phyloP scores from a whole-genome alignment of 2,329 filamentous ascomycete species.

The Aspergillus aculeatinus region DNA sequence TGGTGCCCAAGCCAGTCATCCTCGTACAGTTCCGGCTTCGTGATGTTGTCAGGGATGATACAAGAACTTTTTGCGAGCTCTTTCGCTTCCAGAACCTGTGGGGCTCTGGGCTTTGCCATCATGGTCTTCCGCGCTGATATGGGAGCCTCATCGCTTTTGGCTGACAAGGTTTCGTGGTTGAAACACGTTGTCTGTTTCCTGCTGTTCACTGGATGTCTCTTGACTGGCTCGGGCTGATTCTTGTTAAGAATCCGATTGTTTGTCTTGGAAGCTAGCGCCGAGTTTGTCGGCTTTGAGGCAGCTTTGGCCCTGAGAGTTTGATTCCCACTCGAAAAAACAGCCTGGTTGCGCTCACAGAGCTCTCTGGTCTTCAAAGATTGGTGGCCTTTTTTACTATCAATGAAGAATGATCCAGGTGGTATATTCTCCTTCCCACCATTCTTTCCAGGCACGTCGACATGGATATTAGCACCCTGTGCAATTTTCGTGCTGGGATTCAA shows the following conservation, averaged over 20 bases:
- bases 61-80: slow-evolving; percentile 46
- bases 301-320: background rate
- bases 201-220: background rate
- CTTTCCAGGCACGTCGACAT: slow-evolving; percentile 51
- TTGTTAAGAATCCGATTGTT: slow-evolving; percentile 11
- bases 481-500: slow-evolving; percentile 45
- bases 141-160: slow-evolving; percentile 15
- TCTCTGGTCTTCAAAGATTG: slow-evolving; percentile 21
- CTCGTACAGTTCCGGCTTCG: slow-evolving; percentile 60
- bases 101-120: slow-evolving; percentile 32
- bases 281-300: background rate
- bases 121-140: slow-evolving; percentile 21
- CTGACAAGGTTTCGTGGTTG: background rate
- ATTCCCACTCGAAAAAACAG: slow-evolving; percentile 19
- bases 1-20: slow-evolving; percentile 63
- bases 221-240: slow-evolving; percentile 4
- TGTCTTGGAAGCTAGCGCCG: slow-evolving; percentile 9
- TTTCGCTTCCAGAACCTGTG: slow-evolving; percentile 26
- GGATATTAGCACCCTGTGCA: slow-evolving; percentile 43
- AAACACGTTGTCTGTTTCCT: background rate
- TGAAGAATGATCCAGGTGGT: slow-evolving; percentile 47
- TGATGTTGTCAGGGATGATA: slow-evolving; percentile 54
- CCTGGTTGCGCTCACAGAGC: slow-evolving; percentile 19
- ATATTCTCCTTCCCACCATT: slow-evolving; percentile 64
- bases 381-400: slow-evolving; percentile 20